A percentile compares a stretch with the other conserved stretches of the same genome.
Conservation (phyloP, 192 early-diverging fungal genomes). For the Backusella liffmaniae region DNA sequence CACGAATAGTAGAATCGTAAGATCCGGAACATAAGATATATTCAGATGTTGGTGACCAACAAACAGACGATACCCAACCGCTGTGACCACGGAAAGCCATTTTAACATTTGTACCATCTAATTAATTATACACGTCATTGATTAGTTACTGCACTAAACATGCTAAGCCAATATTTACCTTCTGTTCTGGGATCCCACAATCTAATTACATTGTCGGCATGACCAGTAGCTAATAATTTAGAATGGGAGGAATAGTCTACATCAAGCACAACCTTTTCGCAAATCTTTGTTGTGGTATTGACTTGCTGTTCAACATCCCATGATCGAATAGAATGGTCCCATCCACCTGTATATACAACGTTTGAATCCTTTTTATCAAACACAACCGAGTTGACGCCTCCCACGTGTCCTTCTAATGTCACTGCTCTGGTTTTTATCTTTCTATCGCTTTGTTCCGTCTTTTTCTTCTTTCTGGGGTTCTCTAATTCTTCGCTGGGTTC, state of each 20-base stretch:
- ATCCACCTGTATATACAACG: conserved; percentile 82
- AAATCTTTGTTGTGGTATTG: conserved; percentile 80
- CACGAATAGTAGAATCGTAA: conserved; percentile 82
- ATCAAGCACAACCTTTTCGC: conserved; percentile 80
- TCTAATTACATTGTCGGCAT: conserved; percentile 78
- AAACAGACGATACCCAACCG: conserved; percentile 82
- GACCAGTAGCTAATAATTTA: conserved; percentile 83
- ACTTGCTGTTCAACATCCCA: conserved; percentile 86
- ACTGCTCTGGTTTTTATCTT: conserved; percentile 43
- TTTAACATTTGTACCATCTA: conserved; percentile 76
- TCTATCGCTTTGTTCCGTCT: conserved; percentile 44
- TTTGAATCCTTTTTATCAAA: conserved; percentile 65
- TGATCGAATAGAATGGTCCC: conserved; percentile 88
- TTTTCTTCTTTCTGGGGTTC: conserved; percentile 46
- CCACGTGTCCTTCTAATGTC: conserved; percentile 69
- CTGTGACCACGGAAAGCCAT: conserved; percentile 73
- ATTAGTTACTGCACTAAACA: too few relatives aligned
- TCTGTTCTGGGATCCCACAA: conserved; percentile 89
- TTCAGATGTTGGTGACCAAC: conserved; percentile 76
- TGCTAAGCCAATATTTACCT: conserved; percentile 32
- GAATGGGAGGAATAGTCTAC: conserved; percentile 70
- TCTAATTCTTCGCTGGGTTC: conserved; percentile 37
- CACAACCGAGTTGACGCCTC: conserved; percentile 68
- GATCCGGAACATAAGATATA: conserved; percentile 81
- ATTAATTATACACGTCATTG: background rate